phyloP scores from a whole-genome alignment of 2,329 filamentous ascomycete species.

The Helminthosporium solani region DNA sequence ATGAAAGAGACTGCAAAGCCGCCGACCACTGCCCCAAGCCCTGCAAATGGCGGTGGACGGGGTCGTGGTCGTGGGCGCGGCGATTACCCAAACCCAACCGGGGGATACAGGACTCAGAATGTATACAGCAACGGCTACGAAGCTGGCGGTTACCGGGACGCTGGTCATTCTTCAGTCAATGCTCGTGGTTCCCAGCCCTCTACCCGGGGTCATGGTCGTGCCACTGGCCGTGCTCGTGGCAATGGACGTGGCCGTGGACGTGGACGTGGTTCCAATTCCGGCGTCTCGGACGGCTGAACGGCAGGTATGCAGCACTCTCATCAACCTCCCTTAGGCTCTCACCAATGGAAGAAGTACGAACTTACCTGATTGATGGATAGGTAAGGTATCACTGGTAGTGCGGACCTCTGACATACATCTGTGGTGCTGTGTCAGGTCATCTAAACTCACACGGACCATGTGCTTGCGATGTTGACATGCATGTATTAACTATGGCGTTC shows the following conservation, averaged over 20 bases:
- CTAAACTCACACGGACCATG: too few relatives aligned
- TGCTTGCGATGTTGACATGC: too few relatives aligned
- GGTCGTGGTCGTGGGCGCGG: neutral
- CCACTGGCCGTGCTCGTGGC: neutral
- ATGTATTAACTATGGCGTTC: too few relatives aligned
- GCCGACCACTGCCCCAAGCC: neutral
- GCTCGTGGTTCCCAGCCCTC: neutral
- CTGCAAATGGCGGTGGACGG: neutral
- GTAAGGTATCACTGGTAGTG: neutral
- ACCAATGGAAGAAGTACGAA: neutral
- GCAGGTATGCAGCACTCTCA: slow-evolving; percentile 6
- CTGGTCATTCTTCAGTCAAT: neutral
- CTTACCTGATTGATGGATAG: neutral
- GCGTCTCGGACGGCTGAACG: neutral
- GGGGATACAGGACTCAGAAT: neutral
- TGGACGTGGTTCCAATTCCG: neutral
- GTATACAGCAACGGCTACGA: neutral
- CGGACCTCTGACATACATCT: too few relatives aligned
- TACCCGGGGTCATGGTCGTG: neutral
- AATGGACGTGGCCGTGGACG: slow-evolving; percentile 2
- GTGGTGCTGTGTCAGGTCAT: too few relatives aligned
- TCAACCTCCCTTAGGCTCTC: slow-evolving; percentile 1
- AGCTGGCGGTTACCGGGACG: neutral
- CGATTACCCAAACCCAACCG: neutral
- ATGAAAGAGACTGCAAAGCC: slow-evolving; percentile 6